phyloP scores from a whole-genome alignment of 1,284 basidiomycete genomes.

The Apiotrichum laibachii region DNA sequence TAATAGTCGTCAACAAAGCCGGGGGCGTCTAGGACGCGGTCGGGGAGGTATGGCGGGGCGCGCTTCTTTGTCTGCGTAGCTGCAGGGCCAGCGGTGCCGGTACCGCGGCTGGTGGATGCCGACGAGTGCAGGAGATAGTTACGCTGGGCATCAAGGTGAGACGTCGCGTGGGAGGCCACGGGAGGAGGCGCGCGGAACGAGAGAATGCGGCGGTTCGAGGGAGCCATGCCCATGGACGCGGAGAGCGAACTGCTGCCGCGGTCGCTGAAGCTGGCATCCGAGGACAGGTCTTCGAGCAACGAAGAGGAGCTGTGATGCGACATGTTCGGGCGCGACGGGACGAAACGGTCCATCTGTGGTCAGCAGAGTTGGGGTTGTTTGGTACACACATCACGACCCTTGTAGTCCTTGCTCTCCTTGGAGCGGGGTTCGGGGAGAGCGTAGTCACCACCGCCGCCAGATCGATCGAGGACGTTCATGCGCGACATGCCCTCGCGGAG shows the following conservation, averaged over 20 bases:
- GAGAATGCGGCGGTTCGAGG: conserved; percentile 42
- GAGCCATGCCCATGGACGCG: conserved; percentile 30
- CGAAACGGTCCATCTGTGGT: conserved; percentile 48
- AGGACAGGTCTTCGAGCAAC: conserved; percentile 27
- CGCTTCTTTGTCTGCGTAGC: conserved; percentile 33
- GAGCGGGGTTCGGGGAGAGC: conserved; percentile 7
- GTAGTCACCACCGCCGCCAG: conserved; percentile 23
- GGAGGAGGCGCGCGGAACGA: conserved; percentile 49
- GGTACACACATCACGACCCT: conserved; percentile 15
- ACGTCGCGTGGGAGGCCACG: conserved; percentile 41
- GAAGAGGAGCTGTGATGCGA: conserved; percentile 25
- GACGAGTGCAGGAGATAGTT: conserved; percentile 43
- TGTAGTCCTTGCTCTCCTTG: conserved; percentile 12
- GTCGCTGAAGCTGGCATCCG: conserved; percentile 31
- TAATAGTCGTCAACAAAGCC: conserved; percentile 97
- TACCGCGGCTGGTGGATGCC: conserved; percentile 29
- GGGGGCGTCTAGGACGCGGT: conserved; percentile 90
- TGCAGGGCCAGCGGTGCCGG: conserved; percentile 18
- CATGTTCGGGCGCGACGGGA: conserved; percentile 43
- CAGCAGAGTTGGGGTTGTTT: neutral
- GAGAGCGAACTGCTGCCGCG: conserved; percentile 32
- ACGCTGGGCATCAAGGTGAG: conserved; percentile 46
- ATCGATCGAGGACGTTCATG: conserved; percentile 40
- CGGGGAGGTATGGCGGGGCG: conserved; percentile 63
- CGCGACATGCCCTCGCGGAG: conserved; percentile 43